Percentiles rank a stretch among this genome's conserved stretches.
phyloP scores from a whole-genome alignment of 345 rosid species.

The Salix brachista region DNA sequence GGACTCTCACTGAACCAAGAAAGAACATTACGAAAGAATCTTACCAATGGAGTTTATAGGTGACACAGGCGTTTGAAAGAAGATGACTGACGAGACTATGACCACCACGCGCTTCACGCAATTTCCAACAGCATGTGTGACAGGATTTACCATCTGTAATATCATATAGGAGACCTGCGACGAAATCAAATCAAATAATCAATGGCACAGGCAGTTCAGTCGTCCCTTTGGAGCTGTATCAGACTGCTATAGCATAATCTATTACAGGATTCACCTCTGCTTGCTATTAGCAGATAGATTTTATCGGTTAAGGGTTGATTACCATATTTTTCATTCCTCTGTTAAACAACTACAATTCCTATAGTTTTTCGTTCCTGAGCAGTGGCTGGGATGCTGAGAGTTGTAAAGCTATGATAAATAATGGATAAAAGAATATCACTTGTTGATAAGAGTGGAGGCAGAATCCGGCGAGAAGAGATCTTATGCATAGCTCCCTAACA shows the following conservation, averaged over 20 bases:
- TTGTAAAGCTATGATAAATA: too few species aligned
- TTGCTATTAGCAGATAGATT: too few species aligned
- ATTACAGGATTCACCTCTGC: too few species aligned
- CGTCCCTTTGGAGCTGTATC: neutral
- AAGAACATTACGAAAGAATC: too few species aligned
- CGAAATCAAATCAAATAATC: neutral
- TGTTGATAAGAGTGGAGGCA: conserved; percentile 82
- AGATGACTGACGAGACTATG: conserved; percentile 59
- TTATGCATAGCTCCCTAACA: conserved; percentile 46
- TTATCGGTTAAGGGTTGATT: too few species aligned
- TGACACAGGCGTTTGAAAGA: conserved; percentile 65
- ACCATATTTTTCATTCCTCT: too few species aligned
- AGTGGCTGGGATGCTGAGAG: too few species aligned
- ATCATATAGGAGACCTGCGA: conserved; percentile 75
- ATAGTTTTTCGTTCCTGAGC: too few species aligned
- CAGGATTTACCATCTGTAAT: conserved; percentile 71
- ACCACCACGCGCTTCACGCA: conserved; percentile 81
- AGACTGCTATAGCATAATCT: too few species aligned
- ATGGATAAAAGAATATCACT: conserved; percentile 28
- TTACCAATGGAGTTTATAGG: conserved; percentile 62
- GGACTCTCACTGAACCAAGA: too few species aligned
- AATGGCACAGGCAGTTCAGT: too few species aligned
- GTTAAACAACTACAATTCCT: too few species aligned
- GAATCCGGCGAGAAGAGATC: conserved; percentile 63
- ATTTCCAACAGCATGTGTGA: conserved; percentile 84